phyloP scores from a whole-genome alignment of 768 basidiomycete species.

The Cubamyces sp. region DNA sequence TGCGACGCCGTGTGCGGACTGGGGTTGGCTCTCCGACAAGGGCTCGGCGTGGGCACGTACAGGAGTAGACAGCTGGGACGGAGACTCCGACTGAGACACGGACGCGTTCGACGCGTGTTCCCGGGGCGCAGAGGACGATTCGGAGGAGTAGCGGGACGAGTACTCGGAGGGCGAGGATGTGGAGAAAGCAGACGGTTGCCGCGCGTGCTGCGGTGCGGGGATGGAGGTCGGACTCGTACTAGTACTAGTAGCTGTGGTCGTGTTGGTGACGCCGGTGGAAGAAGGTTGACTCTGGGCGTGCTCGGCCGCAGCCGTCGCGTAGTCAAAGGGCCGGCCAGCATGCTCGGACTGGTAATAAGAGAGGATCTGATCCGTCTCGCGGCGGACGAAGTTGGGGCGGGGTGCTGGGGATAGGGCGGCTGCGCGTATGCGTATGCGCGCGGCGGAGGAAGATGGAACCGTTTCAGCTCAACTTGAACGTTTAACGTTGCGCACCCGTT shows the following conservation, averaged over 20 bases:
- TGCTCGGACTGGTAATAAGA: constrained; percentile 62
- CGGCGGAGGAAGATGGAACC: too few species aligned
- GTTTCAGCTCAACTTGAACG: background rate
- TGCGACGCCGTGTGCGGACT: constrained; percentile 13
- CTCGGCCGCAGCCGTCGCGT: constrained; percentile 22
- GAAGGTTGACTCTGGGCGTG: constrained; percentile 15
- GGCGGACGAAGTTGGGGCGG: constrained; percentile 34
- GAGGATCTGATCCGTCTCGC: constrained; percentile 50
- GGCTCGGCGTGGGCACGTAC: constrained; percentile 10
- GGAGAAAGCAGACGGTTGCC: constrained; percentile 6
- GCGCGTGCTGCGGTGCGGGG: constrained; percentile 1
- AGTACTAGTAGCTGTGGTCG: background rate
- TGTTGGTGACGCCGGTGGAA: constrained; percentile 14
- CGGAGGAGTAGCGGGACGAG: constrained; percentile 38
- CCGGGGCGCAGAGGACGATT: background rate
- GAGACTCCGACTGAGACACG: background rate
- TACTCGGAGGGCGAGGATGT: constrained; percentile 52
- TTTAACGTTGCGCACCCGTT: background rate
- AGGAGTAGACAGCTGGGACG: background rate
- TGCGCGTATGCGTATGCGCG: too few species aligned
- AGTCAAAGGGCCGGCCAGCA: constrained; percentile 39
- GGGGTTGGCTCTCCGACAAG: background rate
- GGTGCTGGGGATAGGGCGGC: constrained; percentile 16
- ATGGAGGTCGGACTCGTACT: background rate
- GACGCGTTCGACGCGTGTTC: background rate